Base-by-base conservation (phyloP, 2,329 filamentous ascomycete genomes). In the Sporothrix globosa region DNA sequence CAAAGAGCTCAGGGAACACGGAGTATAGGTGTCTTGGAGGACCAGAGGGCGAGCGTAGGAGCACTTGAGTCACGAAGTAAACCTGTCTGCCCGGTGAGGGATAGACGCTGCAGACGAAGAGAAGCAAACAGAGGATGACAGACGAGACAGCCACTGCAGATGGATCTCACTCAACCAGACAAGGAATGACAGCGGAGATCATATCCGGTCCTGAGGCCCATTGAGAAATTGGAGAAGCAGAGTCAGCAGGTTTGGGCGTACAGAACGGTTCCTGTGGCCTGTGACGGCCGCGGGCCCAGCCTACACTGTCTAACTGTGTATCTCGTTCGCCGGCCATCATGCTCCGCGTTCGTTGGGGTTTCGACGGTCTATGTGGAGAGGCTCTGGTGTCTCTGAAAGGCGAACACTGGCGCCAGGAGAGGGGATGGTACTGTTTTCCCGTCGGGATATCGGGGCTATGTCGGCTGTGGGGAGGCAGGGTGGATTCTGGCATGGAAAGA, bases 381-480 rank as follows among this genome's bases (percentile, higher is more conserved):
- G 48, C 4, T 50, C 17, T 48, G 19, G 13, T 6, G n/a, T 21
- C 17, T 30, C 19, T 14, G 21, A 34, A 39, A 61, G 39, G 58
- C 44, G 58, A 44, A 19, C 3, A 19, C 11, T 17, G 27, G 17
- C 17, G 54, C 39, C 10, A 44, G 41, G 52, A 54, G 52, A 61
- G 39, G 17, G 41, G 27, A 66, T 19, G 61, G 46, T 66, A 39
- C 61, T 27, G 27, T 39, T 69, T 65, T 69, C 46, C 56, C 68
- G 56, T 69, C 68, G 68, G 68, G 58, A 65, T 48, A 58, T 69
- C 67, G 67, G 67, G 44, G 27, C 53, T 41, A 63, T 46, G 44
- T 54, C 56, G 54, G 54, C 17, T 69, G 68, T 50, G 68, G 68
- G 58, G 68, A 65, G 34, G 46, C 27, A 69, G 24, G 41, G 21